These are phyloP conservation scores for Aspergillus tamarii DNA, from an alignment of 2,329 filamentous ascomycete genomes.

Conservation along the genomic window DNA sequence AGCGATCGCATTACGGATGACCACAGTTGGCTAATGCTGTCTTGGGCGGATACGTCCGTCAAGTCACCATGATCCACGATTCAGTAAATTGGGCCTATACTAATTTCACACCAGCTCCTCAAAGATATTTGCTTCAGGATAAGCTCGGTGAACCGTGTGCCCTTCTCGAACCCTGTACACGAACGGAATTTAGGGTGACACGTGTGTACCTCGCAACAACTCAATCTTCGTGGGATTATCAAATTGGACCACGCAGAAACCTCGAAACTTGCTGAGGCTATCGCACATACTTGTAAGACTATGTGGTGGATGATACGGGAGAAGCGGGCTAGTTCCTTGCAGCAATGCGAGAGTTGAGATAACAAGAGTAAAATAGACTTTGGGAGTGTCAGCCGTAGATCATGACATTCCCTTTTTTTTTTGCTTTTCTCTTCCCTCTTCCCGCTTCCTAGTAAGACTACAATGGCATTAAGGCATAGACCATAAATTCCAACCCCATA, in stretches of 20 bases:
- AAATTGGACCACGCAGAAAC: background rate
- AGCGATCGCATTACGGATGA: no score
- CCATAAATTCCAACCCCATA: background rate
- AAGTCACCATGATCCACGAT: no score
- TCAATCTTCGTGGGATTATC: background rate
- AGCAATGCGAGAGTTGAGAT: background rate
- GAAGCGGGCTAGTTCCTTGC: background rate
- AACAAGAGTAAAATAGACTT: background rate
- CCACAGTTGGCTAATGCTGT: no score
- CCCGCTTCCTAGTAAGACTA: background rate
- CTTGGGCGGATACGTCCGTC: no score
- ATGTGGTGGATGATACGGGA: background rate
- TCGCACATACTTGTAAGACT: background rate
- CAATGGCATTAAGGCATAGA: background rate
- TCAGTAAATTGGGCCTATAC: no score
- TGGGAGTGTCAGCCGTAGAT: background rate
- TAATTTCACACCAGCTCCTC: no score
- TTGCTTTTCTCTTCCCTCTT: background rate
- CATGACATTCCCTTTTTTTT: no score
- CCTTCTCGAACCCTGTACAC: no score
- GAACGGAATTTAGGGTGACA: background rate
- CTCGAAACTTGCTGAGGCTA: background rate
- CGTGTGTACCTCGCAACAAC: constrained; percentile 1
- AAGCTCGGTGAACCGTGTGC: no score
- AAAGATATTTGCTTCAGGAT: no score